Evolutionary conservation across 1,284 basidiomycete genomes (phyloP).

Genomic region (Cystobasidium slooffiae): DNA sequence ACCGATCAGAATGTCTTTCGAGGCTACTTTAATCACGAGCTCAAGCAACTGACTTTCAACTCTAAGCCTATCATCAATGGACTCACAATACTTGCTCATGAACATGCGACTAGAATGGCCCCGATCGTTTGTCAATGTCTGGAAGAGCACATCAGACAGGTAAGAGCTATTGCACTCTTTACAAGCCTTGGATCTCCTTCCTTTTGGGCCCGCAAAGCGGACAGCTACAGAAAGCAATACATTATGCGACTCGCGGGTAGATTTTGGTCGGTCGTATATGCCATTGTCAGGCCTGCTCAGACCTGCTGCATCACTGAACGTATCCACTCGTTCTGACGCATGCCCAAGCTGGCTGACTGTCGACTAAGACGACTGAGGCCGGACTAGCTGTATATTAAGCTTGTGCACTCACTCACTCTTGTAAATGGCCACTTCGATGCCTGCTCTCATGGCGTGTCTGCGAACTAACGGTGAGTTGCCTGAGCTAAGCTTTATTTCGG

Average conservation of each 20-base stretch:
- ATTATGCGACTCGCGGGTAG: too few species aligned
- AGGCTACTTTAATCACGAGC: conserved; percentile 64
- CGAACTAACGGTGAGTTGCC: conserved; percentile 10
- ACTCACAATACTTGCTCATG: conserved; percentile 91
- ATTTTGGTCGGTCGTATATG: too few species aligned
- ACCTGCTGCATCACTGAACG: conserved; percentile 12
- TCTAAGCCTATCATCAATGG: conserved; percentile 94
- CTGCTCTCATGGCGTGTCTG: background rate
- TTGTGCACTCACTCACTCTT: background rate
- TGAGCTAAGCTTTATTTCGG: background rate
- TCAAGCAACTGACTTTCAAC: conserved; percentile 88
- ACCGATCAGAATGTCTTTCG: conserved; percentile 71
- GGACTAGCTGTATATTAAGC: background rate
- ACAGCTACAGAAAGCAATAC: background rate
- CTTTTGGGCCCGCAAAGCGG: conserved; percentile 11
- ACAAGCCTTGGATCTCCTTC: background rate
- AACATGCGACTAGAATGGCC: conserved; percentile 73
- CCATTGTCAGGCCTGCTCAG: background rate
- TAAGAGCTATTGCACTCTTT: conserved; percentile 52
- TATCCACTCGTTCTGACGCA: background rate
- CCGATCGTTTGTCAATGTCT: conserved; percentile 84
- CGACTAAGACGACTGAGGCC: background rate
- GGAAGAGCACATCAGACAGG: conserved; percentile 77
- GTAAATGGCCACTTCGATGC: background rate
- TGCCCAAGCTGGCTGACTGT: background rate